Percentiles rank a stretch among this genome's conserved stretches.
phyloP scores from a whole-genome alignment of 257 asterid genomes.

The Leptodermis oblonga region DNA sequence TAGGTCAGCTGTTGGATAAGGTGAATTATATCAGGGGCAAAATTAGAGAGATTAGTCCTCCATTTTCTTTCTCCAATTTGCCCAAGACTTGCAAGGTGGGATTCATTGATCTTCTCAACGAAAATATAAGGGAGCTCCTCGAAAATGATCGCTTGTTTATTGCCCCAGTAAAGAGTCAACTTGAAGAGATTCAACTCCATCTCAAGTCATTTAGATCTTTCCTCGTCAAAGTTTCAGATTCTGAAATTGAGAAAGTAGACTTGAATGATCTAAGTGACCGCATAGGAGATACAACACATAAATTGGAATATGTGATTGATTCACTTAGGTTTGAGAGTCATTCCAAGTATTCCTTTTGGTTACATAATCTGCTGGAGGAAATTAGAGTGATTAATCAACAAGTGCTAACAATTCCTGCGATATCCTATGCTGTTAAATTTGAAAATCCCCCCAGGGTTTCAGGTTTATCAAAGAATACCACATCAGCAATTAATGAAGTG shows the following conservation, averaged over 20 bases:
- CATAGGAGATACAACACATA: background rate
- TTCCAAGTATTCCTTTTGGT: background rate
- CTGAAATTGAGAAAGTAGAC: background rate
- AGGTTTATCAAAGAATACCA: background rate
- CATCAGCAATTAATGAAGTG: background rate
- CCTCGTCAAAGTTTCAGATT: background rate
- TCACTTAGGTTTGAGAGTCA: background rate
- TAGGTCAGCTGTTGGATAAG: background rate
- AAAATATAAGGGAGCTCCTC: slow-evolving; percentile 1
- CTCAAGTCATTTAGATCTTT: background rate
- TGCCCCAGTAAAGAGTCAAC: background rate
- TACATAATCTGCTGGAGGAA: background rate
- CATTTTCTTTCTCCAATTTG: background rate
- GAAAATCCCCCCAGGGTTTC: background rate
- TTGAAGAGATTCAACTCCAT: background rate
- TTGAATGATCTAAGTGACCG: background rate
- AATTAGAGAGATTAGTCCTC: background rate
- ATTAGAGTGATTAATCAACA: background rate
- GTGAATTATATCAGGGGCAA: background rate
- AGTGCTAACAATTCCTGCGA: background rate
- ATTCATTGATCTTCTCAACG: background rate
- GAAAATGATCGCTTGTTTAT: background rate
- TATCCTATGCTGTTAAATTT: background rate
- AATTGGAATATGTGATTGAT: background rate
- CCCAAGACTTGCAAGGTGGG: background rate